These are phyloP conservation scores for Remersonia thermophila DNA, from an alignment of 2,329 filamentous ascomycete genomes.

Conservation along the genomic window DNA sequence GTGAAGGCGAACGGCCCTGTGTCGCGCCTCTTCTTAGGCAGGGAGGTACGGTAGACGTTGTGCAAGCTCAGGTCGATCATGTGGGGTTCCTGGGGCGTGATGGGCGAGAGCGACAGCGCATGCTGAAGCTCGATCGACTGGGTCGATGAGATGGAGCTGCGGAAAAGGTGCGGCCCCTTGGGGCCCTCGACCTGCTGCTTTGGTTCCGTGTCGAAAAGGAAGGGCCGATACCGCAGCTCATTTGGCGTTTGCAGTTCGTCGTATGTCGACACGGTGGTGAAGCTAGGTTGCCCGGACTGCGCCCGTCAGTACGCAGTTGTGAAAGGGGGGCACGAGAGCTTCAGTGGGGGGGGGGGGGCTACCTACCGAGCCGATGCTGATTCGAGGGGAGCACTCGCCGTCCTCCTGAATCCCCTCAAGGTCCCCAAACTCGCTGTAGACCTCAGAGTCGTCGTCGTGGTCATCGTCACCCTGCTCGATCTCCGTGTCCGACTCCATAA, in stretches of 20 bases:
- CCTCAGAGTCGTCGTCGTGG: constrained; percentile 53
- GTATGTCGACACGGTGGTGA: constrained; percentile 77
- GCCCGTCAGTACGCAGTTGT: constrained; percentile 8
- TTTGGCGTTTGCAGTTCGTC: constrained; percentile 73
- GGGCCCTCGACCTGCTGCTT: constrained; percentile 63
- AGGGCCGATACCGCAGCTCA: constrained; percentile 47
- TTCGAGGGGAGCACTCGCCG: constrained; percentile 47
- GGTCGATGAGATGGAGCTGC: constrained; percentile 51
- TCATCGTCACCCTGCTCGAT: constrained; percentile 60
- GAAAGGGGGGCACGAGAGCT: neutral
- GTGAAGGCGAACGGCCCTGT: constrained; percentile 46
- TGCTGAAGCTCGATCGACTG: constrained; percentile 36
- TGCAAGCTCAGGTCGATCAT: constrained; percentile 26
- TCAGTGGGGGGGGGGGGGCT: too few species aligned
- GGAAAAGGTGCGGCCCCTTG: constrained; percentile 75
- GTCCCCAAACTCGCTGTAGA: constrained; percentile 47
- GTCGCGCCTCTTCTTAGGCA: constrained; percentile 27
- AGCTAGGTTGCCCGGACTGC: constrained; percentile 56
- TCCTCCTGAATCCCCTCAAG: constrained; percentile 41
- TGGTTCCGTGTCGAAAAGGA: constrained; percentile 46
- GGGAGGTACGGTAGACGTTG: constrained; percentile 26
- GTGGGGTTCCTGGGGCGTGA: constrained; percentile 50
- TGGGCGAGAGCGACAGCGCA: constrained; percentile 57
- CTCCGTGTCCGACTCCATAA: constrained; percentile 63
- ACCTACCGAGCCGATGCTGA: constrained; percentile 62